phyloP scores from a whole-genome alignment of 2,329 filamentous ascomycete genomes.

The Pestalotiopsis sp. region DNA sequence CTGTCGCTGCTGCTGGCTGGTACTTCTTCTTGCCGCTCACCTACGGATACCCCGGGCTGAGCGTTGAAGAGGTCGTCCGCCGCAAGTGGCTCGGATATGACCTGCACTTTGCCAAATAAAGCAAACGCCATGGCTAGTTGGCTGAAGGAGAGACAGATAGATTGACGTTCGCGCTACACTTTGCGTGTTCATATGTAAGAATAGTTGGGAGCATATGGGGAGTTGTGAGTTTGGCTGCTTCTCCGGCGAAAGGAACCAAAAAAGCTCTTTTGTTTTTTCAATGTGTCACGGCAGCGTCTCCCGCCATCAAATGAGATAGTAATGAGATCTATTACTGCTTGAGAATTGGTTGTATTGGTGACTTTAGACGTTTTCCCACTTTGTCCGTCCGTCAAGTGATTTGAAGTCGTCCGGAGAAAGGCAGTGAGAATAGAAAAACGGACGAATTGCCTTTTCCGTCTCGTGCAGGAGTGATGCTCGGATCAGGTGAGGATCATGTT shows the following conservation, averaged over 20 bases:
- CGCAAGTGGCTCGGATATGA: slow-evolving; percentile 98
- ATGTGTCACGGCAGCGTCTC: background rate
- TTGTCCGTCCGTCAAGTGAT: background rate
- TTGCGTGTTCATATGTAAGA: background rate
- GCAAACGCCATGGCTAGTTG: background rate
- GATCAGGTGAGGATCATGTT: too few relatives aligned
- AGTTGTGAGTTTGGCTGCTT: background rate
- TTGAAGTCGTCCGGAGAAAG: too few relatives aligned
- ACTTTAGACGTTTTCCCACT: background rate
- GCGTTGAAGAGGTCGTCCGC: slow-evolving; percentile 72
- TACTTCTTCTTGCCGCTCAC: slow-evolving; percentile 94
- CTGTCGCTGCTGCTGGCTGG: slow-evolving; percentile 73
- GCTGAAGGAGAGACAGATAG: background rate
- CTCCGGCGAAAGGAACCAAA: background rate
- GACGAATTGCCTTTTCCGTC: too few relatives aligned
- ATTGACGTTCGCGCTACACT: background rate
- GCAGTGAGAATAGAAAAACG: too few relatives aligned
- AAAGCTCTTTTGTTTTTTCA: background rate
- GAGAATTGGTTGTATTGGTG: background rate
- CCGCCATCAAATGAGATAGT: background rate
- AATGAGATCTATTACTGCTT: background rate
- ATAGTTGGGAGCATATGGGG: background rate
- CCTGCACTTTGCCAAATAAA: slow-evolving; percentile 95
- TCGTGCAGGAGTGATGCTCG: too few relatives aligned
- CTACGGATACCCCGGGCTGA: slow-evolving; percentile 89